Evolutionary conservation across 257 asterid species (phyloP), one percentile per base, ranked within the genome.

Genomic region (Anisodus acutangulus): DNA sequence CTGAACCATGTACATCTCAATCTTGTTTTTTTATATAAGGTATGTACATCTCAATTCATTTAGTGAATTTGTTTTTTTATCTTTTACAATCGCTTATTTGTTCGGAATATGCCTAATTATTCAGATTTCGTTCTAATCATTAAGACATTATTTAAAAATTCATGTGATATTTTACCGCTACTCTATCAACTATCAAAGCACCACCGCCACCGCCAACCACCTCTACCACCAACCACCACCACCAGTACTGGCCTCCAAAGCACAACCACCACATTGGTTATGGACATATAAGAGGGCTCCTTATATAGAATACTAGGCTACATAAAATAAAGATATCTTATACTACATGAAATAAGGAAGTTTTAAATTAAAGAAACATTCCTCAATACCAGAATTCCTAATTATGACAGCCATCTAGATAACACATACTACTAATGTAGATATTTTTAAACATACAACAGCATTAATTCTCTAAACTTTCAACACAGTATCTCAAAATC

Each of bases 31-130:
- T 31, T 31, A 31, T 31, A 31, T 1, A 31, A 31, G 35, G 35
- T 31, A 31, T 31, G 35, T 31, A 31, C 35, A 31, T 31, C 35
- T 31, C 35, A n/a, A 17, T 70, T 37, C 17, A 17, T 43, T 70
- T 12, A 69, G 2, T 71, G 54, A 12, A 70, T 70, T 70, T 71
- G 9, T 71, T 41, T 39, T 71, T 11, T 41, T 8, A 70, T 70
- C 17, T 49, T 71, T 43, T 43, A 71, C 57, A n/a, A 71, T 71
- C 37, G 41, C 19, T 70, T 70, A 70, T 70, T 66, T n/a, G 57
- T 37, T 17, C 79, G 0, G 17, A 70, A 47, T 17, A 71, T 8
- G 39, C 17, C 57, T 17, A 19, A 17, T 43, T 5, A 43, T 19
- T 71, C 79, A 43, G 37, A 43, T 71, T 43, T n/a, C 16, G 37